Evolutionary conservation across 73 alveolate species (phyloP).

Genomic region (Durusdinium trenchii): DNA sequence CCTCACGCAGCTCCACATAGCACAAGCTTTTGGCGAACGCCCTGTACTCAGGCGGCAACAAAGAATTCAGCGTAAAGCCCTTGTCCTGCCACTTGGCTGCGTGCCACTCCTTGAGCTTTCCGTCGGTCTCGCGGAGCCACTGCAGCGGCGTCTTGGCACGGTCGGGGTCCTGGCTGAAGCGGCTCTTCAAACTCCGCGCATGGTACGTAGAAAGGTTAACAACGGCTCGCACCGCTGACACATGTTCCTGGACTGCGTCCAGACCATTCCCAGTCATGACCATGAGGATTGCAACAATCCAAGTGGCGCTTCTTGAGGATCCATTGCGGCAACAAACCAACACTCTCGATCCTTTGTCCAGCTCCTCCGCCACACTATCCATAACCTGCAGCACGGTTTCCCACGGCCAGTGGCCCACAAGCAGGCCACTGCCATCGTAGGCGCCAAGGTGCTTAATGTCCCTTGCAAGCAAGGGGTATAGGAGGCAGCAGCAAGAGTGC

Average conservation of each 20-base stretch:
- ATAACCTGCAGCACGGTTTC: background rate
- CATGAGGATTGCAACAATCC: background rate
- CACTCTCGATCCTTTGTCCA: background rate
- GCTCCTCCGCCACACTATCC: background rate
- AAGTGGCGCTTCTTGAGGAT: background rate
- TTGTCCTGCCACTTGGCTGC: background rate
- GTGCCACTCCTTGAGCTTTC: background rate
- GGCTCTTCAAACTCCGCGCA: background rate
- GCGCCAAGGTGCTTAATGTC: background rate
- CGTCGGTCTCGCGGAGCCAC: background rate
- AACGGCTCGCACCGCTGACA: background rate
- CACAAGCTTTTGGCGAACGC: too few relatives aligned
- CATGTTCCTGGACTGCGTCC: background rate
- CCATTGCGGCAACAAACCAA: background rate
- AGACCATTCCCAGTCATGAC: background rate
- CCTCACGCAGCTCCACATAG: too few relatives aligned
- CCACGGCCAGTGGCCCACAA: background rate
- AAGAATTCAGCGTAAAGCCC: background rate
- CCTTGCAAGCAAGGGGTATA: background rate
- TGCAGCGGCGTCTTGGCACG: background rate
- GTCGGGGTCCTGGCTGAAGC: background rate
- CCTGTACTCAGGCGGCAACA: background rate
- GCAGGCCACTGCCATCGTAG: background rate
- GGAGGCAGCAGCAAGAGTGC: background rate
- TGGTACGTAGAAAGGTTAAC: background rate